Evolutionary conservation across 2,329 filamentous ascomycete species (phyloP).

Genomic region (Hymenoscyphus linearis): DNA sequence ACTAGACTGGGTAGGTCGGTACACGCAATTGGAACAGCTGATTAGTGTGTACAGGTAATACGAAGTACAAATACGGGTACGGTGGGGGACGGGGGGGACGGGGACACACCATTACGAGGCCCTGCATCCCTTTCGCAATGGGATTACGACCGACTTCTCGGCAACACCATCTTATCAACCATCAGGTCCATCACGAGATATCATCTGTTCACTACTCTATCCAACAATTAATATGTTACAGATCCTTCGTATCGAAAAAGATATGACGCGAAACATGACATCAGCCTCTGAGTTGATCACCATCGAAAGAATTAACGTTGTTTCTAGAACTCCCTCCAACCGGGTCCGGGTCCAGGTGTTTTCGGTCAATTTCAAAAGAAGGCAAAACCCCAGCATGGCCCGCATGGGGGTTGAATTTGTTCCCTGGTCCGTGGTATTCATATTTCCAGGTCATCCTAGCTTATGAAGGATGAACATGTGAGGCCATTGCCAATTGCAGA

Average conservation of each 20-base stretch:
- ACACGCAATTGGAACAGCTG: too few relatives aligned
- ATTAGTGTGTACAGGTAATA: neutral
- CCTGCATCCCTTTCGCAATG: neutral
- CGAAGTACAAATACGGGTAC: neutral
- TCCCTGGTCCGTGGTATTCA: too few relatives aligned
- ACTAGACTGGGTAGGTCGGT: too few relatives aligned
- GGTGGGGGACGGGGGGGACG: neutral
- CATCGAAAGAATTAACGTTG: neutral
- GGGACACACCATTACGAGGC: neutral
- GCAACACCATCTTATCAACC: neutral
- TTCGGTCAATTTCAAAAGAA: neutral
- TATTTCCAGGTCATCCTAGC: neutral
- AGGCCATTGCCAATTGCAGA: neutral
- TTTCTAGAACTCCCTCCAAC: neutral
- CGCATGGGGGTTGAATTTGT: too few relatives aligned
- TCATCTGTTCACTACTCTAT: neutral
- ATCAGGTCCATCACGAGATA: neutral
- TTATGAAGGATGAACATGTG: neutral
- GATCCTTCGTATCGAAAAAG: neutral
- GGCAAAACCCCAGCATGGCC: too few relatives aligned
- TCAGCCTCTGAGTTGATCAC: neutral
- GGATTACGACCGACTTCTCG: neutral
- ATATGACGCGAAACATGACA: neutral
- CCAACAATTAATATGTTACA: neutral
- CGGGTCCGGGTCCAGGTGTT: neutral